Conservation (phyloP, 208 protist species). For the Trypanosoma cruzi region DNA sequence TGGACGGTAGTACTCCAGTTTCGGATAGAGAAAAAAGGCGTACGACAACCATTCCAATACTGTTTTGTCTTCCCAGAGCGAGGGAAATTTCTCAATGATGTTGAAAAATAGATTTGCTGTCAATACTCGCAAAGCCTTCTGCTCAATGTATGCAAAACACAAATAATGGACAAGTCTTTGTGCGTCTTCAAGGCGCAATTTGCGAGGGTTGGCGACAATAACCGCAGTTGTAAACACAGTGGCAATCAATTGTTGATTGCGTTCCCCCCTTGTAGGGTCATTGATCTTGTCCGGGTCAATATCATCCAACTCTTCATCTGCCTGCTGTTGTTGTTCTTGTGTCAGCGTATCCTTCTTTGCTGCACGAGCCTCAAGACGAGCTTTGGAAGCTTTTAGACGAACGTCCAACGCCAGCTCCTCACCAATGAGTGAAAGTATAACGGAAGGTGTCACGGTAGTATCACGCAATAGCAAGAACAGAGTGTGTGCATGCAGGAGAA, state of each 20-base stretch:
- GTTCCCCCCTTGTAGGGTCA: constrained; percentile 87
- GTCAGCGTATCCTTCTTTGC: constrained; percentile 8
- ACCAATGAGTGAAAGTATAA: constrained; percentile 72
- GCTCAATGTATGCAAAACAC: constrained; percentile 87
- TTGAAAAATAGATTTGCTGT: constrained; percentile 76
- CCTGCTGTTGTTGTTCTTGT: constrained; percentile 21
- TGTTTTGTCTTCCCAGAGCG: constrained; percentile 47
- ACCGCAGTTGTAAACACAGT: constrained; percentile 73
- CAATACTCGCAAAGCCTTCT: constrained; percentile 77
- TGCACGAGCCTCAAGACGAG: constrained; percentile 39
- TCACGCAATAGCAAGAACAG: constrained; percentile 66
- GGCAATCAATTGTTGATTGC: constrained; percentile 83
- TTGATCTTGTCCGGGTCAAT: constrained; percentile 88
- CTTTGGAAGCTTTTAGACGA: constrained; percentile 67
- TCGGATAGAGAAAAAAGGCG: constrained; percentile 90
- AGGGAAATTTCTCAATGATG: constrained; percentile 32
- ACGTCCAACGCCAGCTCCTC: constrained; percentile 70
- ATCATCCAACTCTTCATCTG: constrained; percentile 46
- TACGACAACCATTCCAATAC: constrained; percentile 72
- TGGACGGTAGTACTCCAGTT: constrained; percentile 88
- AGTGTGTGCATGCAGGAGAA: constrained; percentile 73
- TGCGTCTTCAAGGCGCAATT: constrained; percentile 46
- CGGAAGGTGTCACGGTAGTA: constrained; percentile 48
- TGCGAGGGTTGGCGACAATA: constrained; percentile 44
- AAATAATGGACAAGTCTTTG: constrained; percentile 46